Base-by-base conservation (phyloP, 1,284 basidiomycete genomes). In the Papiliotrema flavescens region DNA sequence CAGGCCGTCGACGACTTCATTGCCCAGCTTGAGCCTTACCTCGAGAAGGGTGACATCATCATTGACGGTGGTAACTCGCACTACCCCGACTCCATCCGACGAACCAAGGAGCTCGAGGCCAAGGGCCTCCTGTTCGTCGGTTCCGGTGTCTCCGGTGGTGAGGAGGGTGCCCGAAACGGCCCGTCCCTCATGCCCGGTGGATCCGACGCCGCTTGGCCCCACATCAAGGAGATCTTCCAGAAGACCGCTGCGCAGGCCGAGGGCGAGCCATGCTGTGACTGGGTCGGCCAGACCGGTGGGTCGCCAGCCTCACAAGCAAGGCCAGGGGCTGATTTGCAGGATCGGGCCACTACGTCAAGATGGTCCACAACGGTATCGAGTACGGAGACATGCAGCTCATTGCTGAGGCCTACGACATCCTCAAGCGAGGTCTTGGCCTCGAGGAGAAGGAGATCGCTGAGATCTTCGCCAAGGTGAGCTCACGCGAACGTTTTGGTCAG, bases 301-400 rank as follows among this genome's bases (percentile, higher is more conserved):
- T 47, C 2, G 2, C 14, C 3, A 35, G 5, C 47, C n/a, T 17
- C 1, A 47, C 6, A 15, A 40, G 15, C 23, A 22, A 28, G n/a
- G 26, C 22, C 14, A 9, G 19, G 43, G 90, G 92, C 46, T 91
- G 94, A 82, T 95, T 93, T 76, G 89, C 76, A 97, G 96, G 84
- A 94, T 98, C 95, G 51, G 96, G 98, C 61, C 96, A 97, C 84
- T 97, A 97, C 71, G 93, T 76, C 70, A 76, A 76, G 72, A 77
- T 77, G 76, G 76, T 77, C 59, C 76, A 80, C 78, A 80, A 80
- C 76, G 79, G 92, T 82, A 97, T 97, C 78, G 93, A 97, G 79
- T 99, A 98, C 79, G 96, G 96, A 79, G 96, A 99, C 81, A 99
- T 99, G 96, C 96, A 98, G 79, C 82, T 98, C 75, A 98, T 99